Evolutionary conservation across 73 alveolate genomes (phyloP), one percentile per base, ranked within the genome.

Genomic region (Diophrys sp.): DNA sequence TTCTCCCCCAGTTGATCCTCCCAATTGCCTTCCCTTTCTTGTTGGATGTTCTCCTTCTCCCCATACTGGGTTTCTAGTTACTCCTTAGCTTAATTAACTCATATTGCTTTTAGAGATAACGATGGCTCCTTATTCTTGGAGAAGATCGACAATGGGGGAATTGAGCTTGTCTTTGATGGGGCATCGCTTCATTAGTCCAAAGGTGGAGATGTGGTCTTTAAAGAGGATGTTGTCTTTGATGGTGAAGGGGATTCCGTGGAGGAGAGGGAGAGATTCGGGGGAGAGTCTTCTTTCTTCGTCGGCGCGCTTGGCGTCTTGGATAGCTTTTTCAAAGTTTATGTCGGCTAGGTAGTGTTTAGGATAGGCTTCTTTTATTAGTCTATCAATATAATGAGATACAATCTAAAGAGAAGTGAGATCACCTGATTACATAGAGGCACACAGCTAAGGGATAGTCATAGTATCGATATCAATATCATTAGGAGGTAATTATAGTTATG

Each of bases 1-100:
- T 30, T 80, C 90, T 29, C 96, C 96, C 0, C 96, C 96, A 31
- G 89, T 70, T 25, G 89, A 72, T 0, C 96, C 96, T 53, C 98
- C 98, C 0, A 85, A 71, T 24, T 44, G 18, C 18, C 62, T 44
- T 11, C 62, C 18, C 18, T 11, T 11, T 44, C 62, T 18, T 11
- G 62, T 44, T 44, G 62, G 62, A 44, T 44, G 62, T 11, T 44
- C n/a, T 18, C 62, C 62, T 44, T 44, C 62, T 0, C 95, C 95
- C 62, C 66, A 91, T 0, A 89, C 33, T 23, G 55, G 75, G 79
- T 91, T 91, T 0, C 71, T 81, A 23, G 95, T 29, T 31, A 84
- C 89, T 18, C 75, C 68, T 18, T 83, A 67, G 0, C 67, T 71
- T 11, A 77, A n/a, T 55, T 91, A 70, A 62, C 95, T 93, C n/a